Evolutionary conservation across 148 eudicot genomes (phyloP), one percentile per base, ranked within the genome.

Genomic region (Hydrangea macrophylla): DNA sequence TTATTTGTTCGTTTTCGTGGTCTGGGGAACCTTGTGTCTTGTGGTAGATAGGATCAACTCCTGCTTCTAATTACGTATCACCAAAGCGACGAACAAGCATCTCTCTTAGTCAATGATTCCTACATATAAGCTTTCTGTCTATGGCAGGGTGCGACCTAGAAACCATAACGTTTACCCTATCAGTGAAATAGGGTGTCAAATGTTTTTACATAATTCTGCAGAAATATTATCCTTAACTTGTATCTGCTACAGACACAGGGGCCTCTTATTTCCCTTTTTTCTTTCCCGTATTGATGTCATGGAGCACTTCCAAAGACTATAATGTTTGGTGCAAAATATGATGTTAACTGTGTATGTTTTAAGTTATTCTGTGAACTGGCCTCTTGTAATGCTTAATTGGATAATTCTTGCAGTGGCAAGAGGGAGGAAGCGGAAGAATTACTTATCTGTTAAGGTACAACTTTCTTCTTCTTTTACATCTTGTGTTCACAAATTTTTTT

Each of bases 341-440:
- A 6, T 18, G 20, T 66, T 53, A 7, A 12, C 44, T 57, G 51
- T 17, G 28, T 12, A 25, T 27, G 26, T 37, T 10, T 54, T 30
- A 55, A 22, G 17, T 55, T 54, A 54, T 67, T 25, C 59, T 55
- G 10, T 1, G 60, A 24, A 35, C 18, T 36, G 60, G 17, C 54
- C 59, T 53, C 27, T 20, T 53, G 13, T 54, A 15, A 59, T 50
- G 44, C 35, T 50, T 33, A 59, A 15, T 58, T 44, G 51, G 10
- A 2, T 30, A 27, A 58, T 18, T 25, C 60, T 75, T 76, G 66
- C 80, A 84, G 89, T 27, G 63, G 56, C 62, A 54, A 78, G 79
- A 62, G 84, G 84, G 60, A 88, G 63, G 78, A 88, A 79, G 80
- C 78, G 77, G 55, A 78, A 73, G 73, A 65, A 13, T 71, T 76